Conservation (phyloP, 1,139 yeast species). For the Kodamaea ohmeri region DNA sequence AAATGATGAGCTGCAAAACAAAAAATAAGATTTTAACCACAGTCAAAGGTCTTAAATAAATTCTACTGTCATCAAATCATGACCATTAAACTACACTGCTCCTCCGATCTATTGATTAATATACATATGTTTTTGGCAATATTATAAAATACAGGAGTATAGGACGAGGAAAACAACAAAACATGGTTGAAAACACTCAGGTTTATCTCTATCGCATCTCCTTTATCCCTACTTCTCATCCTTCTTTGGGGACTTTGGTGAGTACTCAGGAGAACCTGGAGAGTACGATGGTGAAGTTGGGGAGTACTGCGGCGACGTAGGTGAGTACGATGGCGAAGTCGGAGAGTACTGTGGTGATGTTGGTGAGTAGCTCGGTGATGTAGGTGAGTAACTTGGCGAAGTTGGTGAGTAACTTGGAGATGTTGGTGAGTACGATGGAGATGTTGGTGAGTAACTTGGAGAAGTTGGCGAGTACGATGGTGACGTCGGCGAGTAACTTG, state of each 20-base stretch:
- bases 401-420: conserved; percentile 72
- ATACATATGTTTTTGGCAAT: conserved; percentile 4
- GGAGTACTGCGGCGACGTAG: conserved; percentile 62
- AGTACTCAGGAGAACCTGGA: conserved; percentile 40
- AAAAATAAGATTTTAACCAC: too few species aligned
- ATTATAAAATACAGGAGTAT: conserved; percentile 3
- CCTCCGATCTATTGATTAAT: conserved; percentile 5
- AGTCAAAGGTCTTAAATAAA: too few species aligned
- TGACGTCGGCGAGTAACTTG: conserved; percentile 65
- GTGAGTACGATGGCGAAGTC: conserved; percentile 54
- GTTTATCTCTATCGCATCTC: background rate
- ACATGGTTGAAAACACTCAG: conserved; percentile 3
- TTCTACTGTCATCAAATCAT: too few species aligned
- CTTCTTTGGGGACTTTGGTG: conserved; percentile 24
- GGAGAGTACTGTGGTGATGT: conserved; percentile 62
- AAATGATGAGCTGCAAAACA: background rate
- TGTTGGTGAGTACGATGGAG: conserved; percentile 71
- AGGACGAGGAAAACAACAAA: conserved; percentile 6
- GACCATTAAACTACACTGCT: background rate
- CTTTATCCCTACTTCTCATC: conserved; percentile 9
- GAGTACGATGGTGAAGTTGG: conserved; percentile 64
- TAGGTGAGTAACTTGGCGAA: conserved; percentile 67
- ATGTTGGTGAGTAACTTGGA: conserved; percentile 70
- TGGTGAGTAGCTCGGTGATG: conserved; percentile 75
- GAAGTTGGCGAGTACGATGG: conserved; percentile 53